Base-by-base conservation (phyloP, 176 grass and related monocot genomes). In the Triticum dicoccoides region DNA sequence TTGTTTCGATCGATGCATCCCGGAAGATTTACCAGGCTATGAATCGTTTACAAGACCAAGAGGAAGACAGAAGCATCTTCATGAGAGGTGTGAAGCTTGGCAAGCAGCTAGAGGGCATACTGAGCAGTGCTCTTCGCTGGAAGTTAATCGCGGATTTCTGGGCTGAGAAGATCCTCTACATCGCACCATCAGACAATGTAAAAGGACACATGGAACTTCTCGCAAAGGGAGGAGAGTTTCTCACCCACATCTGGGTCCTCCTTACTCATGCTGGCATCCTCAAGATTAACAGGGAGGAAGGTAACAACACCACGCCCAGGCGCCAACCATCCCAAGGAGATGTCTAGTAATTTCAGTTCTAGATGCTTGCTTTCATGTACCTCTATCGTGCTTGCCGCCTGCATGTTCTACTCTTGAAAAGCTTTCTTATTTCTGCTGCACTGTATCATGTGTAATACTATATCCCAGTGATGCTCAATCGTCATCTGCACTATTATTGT, bases 161-260 rank as follows among this genome's bases (percentile, higher is more conserved):
- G 73, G 32, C 10, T 1, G 74, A 85, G 6, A 85, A 45, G 14
- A 68, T 78, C 13, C 73, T 78, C 83, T 85, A 85, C 32, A 39
- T 78, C 0, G 32, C 73, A 24, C 83, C 83, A 0, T 85, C 73
- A 0, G 71, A 66, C 2, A 65, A 77, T 66, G 72, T 51, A 1
- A 77, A 20, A 17, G 30, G n/a, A 3, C 84, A 86, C 34, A 69
- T 86, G 44, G 18, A 56, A 37, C 75, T 17, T 2, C 75, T 86
- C 12, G 84, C 65, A 10, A 49, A 65, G 2, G 71, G 82, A 0
- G 82, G 71, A 3, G 52, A 84, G 23, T 33, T 84, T 61, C 54
- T 84, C 4, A 83, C 82, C 4, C 82, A 84, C 1, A 20, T 84
- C 0, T 84, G 82, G 82, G 82, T 56, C 25, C 52, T 84, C 9